Percentiles rank a stretch among this genome's conserved stretches.
Evolutionary conservation across 2,329 filamentous ascomycete genomes (phyloP).

Genomic region (Coniella lustricola): DNA sequence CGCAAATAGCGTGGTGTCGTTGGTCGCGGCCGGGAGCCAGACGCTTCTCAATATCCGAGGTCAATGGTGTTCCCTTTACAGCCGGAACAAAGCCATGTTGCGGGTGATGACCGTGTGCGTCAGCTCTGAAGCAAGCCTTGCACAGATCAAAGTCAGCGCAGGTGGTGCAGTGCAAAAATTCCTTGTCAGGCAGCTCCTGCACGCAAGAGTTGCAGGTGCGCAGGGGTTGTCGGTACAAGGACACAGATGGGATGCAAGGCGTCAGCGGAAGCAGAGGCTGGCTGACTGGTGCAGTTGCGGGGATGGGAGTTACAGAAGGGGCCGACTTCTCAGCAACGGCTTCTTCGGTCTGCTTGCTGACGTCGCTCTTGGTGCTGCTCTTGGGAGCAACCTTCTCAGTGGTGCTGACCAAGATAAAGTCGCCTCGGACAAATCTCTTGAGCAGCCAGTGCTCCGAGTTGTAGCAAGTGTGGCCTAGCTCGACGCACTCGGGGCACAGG

Average conservation of each 20-base stretch:
- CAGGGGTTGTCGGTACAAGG: conserved; percentile 24
- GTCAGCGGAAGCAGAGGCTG: background rate
- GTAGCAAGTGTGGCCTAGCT: conserved; percentile 68
- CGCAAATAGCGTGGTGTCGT: conserved; percentile 83
- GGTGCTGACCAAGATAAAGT: conserved; percentile 73
- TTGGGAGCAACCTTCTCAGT: conserved; percentile 74
- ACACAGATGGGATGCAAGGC: background rate
- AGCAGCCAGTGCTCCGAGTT: conserved; percentile 86
- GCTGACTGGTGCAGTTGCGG: background rate
- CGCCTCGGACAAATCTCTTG: conserved; percentile 76
- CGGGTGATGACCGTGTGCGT: conserved; percentile 85
- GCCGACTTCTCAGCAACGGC: background rate
- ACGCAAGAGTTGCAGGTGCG: conserved; percentile 67
- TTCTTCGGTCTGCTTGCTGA: conserved; percentile 15
- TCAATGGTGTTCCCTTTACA: conserved; percentile 54
- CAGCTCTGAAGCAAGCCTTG: conserved; percentile 66
- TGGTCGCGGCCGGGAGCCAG: conserved; percentile 74
- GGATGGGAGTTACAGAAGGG: background rate
- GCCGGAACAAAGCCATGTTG: conserved; percentile 72
- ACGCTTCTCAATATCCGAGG: conserved; percentile 55
- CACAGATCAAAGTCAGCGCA: conserved; percentile 95
- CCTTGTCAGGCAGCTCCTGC: conserved; percentile 63
- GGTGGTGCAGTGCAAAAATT: conserved; percentile 76
- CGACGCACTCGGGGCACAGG: conserved; percentile 75
- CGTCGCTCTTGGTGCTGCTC: conserved; percentile 30